A percentile compares a stretch with the other conserved stretches of the same genome.
Conservation (phyloP, 352 stramenopile genomes). For the Phytophthora hybrid region DNA sequence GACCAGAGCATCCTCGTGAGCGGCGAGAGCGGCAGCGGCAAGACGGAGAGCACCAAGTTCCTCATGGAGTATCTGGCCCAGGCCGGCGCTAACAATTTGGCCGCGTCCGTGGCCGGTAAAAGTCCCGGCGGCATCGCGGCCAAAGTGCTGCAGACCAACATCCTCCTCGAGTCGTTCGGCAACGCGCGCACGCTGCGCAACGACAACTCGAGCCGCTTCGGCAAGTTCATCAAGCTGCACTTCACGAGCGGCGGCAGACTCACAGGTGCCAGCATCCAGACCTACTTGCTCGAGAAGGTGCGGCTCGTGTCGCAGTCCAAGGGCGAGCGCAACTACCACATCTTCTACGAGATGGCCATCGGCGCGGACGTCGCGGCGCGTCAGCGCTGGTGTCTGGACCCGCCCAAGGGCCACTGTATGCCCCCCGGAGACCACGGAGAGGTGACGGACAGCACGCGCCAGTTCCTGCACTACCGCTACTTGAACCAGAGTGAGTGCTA, state of each 20-base stretch:
- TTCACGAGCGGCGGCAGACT: conserved; percentile 80
- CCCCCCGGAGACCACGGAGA: conserved; percentile 54
- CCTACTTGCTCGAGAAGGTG: conserved; percentile 96
- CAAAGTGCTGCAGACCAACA: conserved; percentile 93
- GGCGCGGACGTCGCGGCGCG: conserved; percentile 62
- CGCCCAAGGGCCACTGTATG: conserved; percentile 48
- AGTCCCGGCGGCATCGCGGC: conserved; percentile 70
- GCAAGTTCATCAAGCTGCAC: conserved; percentile 94
- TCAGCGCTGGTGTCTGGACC: conserved; percentile 70
- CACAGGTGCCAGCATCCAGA: conserved; percentile 90
- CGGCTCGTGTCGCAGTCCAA: conserved; percentile 85
- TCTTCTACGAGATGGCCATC: conserved; percentile 87
- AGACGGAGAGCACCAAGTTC: conserved; percentile 93
- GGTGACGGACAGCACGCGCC: conserved; percentile 48
- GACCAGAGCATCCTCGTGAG: conserved; percentile 90
- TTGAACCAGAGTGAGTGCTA: conserved; percentile 91
- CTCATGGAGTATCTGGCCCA: conserved; percentile 90
- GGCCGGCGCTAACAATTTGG: conserved; percentile 77
- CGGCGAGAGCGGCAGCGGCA: conserved; percentile 87
- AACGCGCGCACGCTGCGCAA: conserved; percentile 91
- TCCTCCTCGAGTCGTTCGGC: conserved; percentile 90
- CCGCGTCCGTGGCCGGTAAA: conserved; percentile 49
- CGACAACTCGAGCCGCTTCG: conserved; percentile 93
- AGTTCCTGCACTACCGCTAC: conserved; percentile 84
- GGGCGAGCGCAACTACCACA: conserved; percentile 88